Conservation (phyloP, 2,329 filamentous ascomycete species). For the Fusarium coicis region DNA sequence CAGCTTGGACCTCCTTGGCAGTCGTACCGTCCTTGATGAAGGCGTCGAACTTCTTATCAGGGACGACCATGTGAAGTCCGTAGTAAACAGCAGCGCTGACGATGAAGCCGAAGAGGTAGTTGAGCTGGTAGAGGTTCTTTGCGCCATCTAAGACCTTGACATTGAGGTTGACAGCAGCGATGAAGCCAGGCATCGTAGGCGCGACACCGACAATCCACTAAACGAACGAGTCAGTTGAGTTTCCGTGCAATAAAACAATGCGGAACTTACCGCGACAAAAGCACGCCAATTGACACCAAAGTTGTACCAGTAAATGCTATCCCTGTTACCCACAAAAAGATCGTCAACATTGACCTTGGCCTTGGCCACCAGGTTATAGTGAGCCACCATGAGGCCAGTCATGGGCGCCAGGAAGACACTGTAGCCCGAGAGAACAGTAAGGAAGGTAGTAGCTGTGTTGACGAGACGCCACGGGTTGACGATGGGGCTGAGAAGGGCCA, state of each 20-base stretch:
- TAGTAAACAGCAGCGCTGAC: constrained; percentile 48
- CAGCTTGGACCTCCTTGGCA: constrained; percentile 44
- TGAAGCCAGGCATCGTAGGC: constrained; percentile 56
- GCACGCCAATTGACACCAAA: constrained; percentile 55
- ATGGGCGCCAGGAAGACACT: constrained; percentile 53
- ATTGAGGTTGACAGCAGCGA: constrained; percentile 51
- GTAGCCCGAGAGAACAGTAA: constrained; percentile 52
- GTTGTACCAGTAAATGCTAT: constrained; percentile 54
- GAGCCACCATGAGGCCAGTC: constrained; percentile 54
- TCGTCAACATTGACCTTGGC: constrained; percentile 51
- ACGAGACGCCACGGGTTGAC: constrained; percentile 55
- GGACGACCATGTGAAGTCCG: constrained; percentile 47
- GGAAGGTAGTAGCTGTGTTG: constrained; percentile 50
- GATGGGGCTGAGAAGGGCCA: constrained; percentile 49
- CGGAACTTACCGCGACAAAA: constrained; percentile 50
- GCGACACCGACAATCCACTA: constrained; percentile 54
- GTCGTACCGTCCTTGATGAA: constrained; percentile 45
- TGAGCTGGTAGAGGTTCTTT: constrained; percentile 53
- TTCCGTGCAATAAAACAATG: too few relatives aligned
- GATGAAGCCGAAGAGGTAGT: constrained; percentile 53
- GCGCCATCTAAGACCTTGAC: constrained; percentile 50
- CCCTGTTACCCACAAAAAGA: constrained; percentile 46
- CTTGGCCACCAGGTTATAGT: constrained; percentile 49
- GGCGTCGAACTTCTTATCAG: constrained; percentile 38
- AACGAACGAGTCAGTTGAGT: neutral